These are phyloP conservation scores for Tulasnella sp. DNA, from an alignment of 768 basidiomycete genomes.

Conservation along the genomic window DNA sequence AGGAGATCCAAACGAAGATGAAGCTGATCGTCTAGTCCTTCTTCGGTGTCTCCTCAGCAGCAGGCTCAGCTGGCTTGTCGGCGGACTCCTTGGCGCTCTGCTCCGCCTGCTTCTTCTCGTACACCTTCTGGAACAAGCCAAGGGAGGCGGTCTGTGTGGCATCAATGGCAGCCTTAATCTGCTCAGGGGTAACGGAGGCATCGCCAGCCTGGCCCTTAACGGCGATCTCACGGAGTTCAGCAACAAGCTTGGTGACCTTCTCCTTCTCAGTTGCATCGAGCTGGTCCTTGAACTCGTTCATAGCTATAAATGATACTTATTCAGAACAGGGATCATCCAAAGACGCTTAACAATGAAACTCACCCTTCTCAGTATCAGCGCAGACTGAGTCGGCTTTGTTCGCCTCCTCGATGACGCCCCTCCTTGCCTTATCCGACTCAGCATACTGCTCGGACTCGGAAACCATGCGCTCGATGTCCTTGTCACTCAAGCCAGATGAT, in stretches of 20 bases:
- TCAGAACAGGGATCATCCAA: constrained; percentile 1
- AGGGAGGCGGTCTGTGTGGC: constrained; percentile 93
- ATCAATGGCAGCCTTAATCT: constrained; percentile 84
- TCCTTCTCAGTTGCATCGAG: constrained; percentile 87
- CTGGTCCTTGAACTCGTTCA: constrained; percentile 97
- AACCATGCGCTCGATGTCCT: constrained; percentile 97
- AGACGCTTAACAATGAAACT: constrained; percentile 23
- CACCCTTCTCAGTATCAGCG: constrained; percentile 91
- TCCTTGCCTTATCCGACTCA: constrained; percentile 83
- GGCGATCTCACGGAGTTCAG: constrained; percentile 80
- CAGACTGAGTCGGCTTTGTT: constrained; percentile 95
- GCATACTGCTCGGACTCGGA: constrained; percentile 88
- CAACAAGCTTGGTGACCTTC: constrained; percentile 79
- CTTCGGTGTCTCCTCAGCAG: too few species aligned
- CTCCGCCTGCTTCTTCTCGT: constrained; percentile 24
- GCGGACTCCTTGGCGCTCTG: constrained; percentile 14
- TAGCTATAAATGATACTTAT: constrained; percentile 39
- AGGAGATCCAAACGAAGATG: too few species aligned
- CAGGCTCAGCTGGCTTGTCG: constrained; percentile 6
- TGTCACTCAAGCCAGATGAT: constrained; percentile 90
- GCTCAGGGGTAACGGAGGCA: constrained; percentile 65
- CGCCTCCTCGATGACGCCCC: constrained; percentile 83
- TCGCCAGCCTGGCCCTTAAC: constrained; percentile 85
- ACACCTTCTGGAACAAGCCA: constrained; percentile 90
- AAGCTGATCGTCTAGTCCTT: too few species aligned